Conservation (phyloP, 495 filamentous ascomycete genomes). For the Jackrogersella minutella region DNA sequence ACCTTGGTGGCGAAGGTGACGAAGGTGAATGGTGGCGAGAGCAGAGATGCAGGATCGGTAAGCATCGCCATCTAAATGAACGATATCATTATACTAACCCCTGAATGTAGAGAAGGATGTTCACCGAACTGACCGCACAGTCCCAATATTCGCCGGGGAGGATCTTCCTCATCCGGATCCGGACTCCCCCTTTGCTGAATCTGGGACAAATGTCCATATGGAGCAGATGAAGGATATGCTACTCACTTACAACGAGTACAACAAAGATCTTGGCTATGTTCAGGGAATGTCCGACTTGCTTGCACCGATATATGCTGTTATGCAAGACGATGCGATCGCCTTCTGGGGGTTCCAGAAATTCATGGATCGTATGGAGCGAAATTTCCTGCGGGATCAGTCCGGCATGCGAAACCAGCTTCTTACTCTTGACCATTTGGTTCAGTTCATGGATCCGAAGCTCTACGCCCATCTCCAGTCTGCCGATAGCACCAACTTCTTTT, state of each 20-base stretch:
- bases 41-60: constrained; percentile 92
- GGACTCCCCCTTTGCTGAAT: constrained; percentile 89
- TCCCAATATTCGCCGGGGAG: constrained; percentile 93
- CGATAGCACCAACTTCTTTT: constrained; percentile 98
- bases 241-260: constrained; percentile 97
- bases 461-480: constrained; percentile 88
- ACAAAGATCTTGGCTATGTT: constrained; percentile 91
- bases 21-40: constrained; percentile 95
- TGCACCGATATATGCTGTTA: constrained; percentile 93
- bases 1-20: constrained; percentile 75
- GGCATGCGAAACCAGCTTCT: constrained; percentile 94
- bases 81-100: constrained; percentile 34
- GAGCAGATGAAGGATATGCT: constrained; percentile 99
- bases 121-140: constrained; percentile 91
- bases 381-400: constrained; percentile 93
- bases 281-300: constrained; percentile 99
- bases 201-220: constrained; percentile 94
- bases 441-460: constrained; percentile 94
- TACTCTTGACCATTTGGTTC: constrained; percentile 89
- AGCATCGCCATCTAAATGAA: constrained; percentile 37
- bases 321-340: constrained; percentile 95
- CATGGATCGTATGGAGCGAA: constrained; percentile 98
- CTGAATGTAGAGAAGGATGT: constrained; percentile 89
- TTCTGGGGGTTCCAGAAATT: constrained; percentile 97
- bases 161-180: constrained; percentile 98